Evolutionary conservation across 768 basidiomycete genomes (phyloP).

Genomic region (Psilocybe tampanensis): DNA sequence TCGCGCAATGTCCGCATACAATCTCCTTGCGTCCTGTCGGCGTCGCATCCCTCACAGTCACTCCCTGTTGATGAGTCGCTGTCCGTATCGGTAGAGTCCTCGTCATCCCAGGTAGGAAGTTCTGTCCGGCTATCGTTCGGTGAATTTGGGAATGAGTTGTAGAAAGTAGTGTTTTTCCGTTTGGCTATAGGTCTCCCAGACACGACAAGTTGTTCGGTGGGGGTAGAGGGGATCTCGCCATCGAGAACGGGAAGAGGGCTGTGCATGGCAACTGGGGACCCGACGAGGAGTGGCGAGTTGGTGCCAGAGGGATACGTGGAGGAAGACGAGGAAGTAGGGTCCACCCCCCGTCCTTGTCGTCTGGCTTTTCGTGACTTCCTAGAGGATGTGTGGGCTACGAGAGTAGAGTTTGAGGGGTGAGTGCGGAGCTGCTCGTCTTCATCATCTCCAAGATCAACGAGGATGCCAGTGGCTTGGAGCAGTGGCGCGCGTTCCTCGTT

Average conservation of each 20-base stretch:
- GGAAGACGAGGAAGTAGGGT: conserved; percentile 2
- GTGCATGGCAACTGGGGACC: conserved; percentile 3
- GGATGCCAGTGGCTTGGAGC: conserved; percentile 20
- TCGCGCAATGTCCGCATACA: background rate
- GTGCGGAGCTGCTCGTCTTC: conserved; percentile 9
- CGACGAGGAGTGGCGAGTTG: conserved; percentile 3
- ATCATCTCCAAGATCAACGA: background rate
- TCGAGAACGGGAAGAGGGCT: background rate
- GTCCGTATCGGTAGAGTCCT: background rate
- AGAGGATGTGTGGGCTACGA: background rate
- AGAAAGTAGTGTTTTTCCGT: conserved; percentile 45
- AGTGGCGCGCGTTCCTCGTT: conserved; percentile 39
- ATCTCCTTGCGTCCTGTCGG: background rate
- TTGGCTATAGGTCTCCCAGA: background rate
- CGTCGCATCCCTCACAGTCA: conserved; percentile 11
- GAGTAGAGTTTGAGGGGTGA: conserved; percentile 14
- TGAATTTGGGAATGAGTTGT: conserved; percentile 70
- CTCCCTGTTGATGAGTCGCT: conserved; percentile 17
- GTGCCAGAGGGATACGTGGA: background rate
- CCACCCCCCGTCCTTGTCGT: conserved; percentile 8
- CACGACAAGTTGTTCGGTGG: background rate
- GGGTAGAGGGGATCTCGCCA: background rate
- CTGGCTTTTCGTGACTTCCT: background rate
- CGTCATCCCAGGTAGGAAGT: conserved; percentile 31
- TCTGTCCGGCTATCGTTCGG: conserved; percentile 41